phyloP scores from a whole-genome alignment of 495 filamentous ascomycete species.

The Polyplosphaeria fusca region DNA sequence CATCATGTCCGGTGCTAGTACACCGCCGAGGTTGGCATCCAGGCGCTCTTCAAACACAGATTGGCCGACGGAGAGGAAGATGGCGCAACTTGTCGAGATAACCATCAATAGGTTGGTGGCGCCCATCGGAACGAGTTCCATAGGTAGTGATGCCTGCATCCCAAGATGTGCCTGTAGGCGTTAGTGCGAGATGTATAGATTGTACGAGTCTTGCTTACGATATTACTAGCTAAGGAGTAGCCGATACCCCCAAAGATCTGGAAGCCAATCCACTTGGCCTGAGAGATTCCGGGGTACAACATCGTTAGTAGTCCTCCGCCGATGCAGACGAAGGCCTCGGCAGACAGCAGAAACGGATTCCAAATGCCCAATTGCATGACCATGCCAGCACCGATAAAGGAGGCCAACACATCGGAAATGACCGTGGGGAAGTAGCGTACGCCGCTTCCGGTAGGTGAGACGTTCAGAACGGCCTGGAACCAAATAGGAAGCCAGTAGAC shows the following conservation, averaged over 20 bases:
- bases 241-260: constrained; percentile 25
- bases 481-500: constrained; percentile 42
- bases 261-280: constrained; percentile 21
- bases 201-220: constrained; percentile 1
- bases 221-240: not conserved
- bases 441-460: constrained; percentile 32
- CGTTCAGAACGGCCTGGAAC: constrained; percentile 41
- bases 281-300: constrained; percentile 4
- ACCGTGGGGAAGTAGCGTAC: constrained; percentile 4
- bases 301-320: constrained; percentile 11
- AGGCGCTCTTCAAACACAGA: not conserved
- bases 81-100: not conserved
- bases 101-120: not conserved
- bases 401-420: not conserved
- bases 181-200: not conserved
- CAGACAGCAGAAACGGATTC: constrained; percentile 4
- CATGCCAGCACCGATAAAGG: not conserved
- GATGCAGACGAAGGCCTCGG: not conserved
- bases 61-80: constrained; percentile 8
- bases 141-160: constrained; percentile 34
- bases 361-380: constrained; percentile 6
- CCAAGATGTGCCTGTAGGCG: constrained; percentile 31
- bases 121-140: not conserved
- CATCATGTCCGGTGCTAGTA: not conserved
- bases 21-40: not conserved